phyloP scores from a whole-genome alignment of 306 rosid species.

The Quercus rubra region DNA sequence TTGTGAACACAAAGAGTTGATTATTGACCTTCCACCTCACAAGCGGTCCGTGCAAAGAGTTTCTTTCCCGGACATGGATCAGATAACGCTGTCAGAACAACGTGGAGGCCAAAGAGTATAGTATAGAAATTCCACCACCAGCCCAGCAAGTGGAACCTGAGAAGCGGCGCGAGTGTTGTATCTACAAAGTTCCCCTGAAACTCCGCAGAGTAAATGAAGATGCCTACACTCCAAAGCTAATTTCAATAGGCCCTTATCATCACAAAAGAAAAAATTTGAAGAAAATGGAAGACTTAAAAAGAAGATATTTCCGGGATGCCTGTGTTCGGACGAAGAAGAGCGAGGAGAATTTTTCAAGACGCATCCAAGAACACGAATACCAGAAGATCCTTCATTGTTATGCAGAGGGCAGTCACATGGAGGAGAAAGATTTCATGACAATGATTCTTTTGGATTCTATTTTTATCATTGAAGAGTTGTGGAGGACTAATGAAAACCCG shows the following conservation, averaged over 20 bases:
- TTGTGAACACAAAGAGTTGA: too few species aligned
- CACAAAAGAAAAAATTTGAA: background rate
- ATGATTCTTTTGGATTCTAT: constrained; percentile 14
- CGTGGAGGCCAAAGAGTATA: too few species aligned
- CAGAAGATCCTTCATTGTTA: background rate
- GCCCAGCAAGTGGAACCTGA: background rate
- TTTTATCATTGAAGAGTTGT: constrained; percentile 23
- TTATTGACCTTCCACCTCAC: too few species aligned
- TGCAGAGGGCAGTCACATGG: background rate
- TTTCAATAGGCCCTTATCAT: constrained; percentile 28
- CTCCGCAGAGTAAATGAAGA: constrained; percentile 5
- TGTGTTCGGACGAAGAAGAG: background rate
- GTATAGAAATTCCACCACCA: background rate
- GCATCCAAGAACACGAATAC: background rate
- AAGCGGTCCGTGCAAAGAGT: too few species aligned
- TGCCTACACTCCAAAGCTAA: constrained; percentile 16
- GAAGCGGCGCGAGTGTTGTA: background rate
- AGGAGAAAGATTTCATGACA: background rate
- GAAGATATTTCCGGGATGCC: background rate
- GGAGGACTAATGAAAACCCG: background rate
- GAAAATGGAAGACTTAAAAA: background rate
- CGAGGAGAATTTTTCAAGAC: background rate
- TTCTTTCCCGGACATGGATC: too few species aligned
- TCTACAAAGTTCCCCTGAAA: constrained; percentile 14
- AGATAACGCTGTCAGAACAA: too few species aligned